Base-by-base conservation (phyloP, 108 stramenopile species). In the Skeletonema menzelii region DNA sequence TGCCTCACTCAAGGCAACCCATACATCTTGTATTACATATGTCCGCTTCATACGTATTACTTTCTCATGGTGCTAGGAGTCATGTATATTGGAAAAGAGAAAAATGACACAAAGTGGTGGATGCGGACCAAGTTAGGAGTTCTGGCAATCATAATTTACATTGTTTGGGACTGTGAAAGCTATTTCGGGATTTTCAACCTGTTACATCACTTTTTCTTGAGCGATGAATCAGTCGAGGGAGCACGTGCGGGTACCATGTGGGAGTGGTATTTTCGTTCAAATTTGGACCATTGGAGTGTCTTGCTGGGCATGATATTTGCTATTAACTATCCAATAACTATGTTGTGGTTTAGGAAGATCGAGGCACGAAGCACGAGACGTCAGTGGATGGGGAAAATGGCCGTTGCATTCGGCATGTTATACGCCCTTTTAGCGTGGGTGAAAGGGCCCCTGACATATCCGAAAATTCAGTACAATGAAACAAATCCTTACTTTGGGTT, bases 1-100 rank as follows among this genome's bases (percentile, higher is more conserved):
- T 96, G 95, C 70, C 67, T 96, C 60, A 88, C 90, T 6, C 95
- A 95, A 73, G 93, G 91, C 47, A 99, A 97, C 44, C 89, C 91
- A 47, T 99, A 95, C 80, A 96, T 99, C 73, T 93, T 99, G 1
- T 99, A 99, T 80, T 98, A 98, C 76, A 98, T 98, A 63, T 98
- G 97, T 64, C 97, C 97, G 12, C 78, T 99, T 76, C 98, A 99
- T 75, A 98, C 97, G 53, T 97, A 95, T 79, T 98, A 88, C 88
- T 98, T 98, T 67, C 77, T 97, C 20, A 92, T 99, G 88, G 97
- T 98, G 8, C 98, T 96, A 69, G 85, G 76, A 19, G 84, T 88
- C 60, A 98, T 99, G 97, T 85, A 86, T 46, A 82, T 94, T 46
- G 82, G 69, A 15, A 80, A 71, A 53, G 75, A 85, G 3, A 49